Percentiles rank a stretch among this genome's conserved stretches.
phyloP scores from a whole-genome alignment of 306 rosid species.

The Ammopiptanthus mongolicus region DNA sequence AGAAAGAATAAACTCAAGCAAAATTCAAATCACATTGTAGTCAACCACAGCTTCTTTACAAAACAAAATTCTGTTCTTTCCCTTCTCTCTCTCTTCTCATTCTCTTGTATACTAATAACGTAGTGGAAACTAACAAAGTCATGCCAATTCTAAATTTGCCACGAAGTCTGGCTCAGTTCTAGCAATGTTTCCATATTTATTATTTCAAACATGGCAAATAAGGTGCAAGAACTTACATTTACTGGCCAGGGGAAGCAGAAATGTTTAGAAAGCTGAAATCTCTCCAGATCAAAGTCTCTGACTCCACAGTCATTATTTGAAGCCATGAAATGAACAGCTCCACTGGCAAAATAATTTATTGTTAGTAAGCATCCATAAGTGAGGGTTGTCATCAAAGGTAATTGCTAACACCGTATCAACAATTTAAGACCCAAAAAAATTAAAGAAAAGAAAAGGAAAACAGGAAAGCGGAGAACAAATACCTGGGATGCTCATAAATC shows the following conservation, averaged over 20 bases:
- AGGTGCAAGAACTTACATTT: conserved; percentile 49
- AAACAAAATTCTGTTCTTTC: neutral
- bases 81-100: neutral
- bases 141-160: neutral
- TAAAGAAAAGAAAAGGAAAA: neutral
- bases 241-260: conserved; percentile 82
- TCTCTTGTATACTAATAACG: neutral
- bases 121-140: neutral
- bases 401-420: conserved; percentile 6
- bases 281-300: conserved; percentile 86
- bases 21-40: neutral
- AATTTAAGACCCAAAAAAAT: neutral
- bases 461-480: neutral
- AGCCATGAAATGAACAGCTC: conserved; percentile 86
- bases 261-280: conserved; percentile 75
- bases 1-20: neutral
- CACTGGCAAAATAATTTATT: conserved; percentile 42
- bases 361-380: conserved; percentile 4
- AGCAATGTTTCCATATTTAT: neutral
- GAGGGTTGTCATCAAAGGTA: neutral
- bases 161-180: neutral
- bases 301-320: conserved; percentile 81
- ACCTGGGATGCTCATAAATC: conserved; percentile 75
- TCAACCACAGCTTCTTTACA: neutral
- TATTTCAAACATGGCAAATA: conserved; percentile 1